Base-by-base conservation (phyloP, 306 rosid genomes). In the Trifolium subterraneum region DNA sequence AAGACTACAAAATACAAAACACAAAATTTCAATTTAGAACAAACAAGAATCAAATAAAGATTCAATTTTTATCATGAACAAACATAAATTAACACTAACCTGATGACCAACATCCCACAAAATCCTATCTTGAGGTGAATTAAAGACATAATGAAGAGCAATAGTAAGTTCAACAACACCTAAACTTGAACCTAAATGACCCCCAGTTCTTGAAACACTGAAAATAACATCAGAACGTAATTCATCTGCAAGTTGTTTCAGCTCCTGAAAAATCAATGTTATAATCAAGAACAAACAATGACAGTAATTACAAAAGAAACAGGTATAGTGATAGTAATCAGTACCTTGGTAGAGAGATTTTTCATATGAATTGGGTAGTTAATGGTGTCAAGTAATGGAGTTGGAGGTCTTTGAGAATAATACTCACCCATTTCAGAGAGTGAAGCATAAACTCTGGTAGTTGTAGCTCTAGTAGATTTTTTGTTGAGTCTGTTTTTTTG, bases 91-190 rank as follows among this genome's bases (percentile, higher is more conserved):
- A 18, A 51, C 20, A 59, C 50, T 12, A 73, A 92, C 98, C 97
- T 94, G 97, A 82, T 94, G 99, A 52, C 99, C 99, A 78, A 94
- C 99, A 75, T 94, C 99, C 99, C 99, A 94, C 58, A 94, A 23
- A 38, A 94, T 90, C 83, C 74, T 94, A 70, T 94, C 99, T 27
- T 72, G 88, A 71, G 99, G 99, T 39, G 97, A 55, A 81, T 92
- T 94, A 77, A 94, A 94, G 77, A 92, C 96, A 78, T 87, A 94
- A 65, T 92, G 99, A 51, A 94, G 96, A 58, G 99, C 99, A 73
- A 94, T 97, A 62, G 99, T 92, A 73, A 92, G 96, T 82, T 94
- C 97, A 9, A 94, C 96, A 41, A 94, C 97, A 76, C 99, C 99
- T 62, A 92, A 93, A 83, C 96, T 92, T 50, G 99, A 95, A 27